A percentile compares a stretch with the other conserved stretches of the same genome.
Evolutionary conservation across 2,329 filamentous ascomycete species (phyloP).

Genomic region (Colletotrichum scovillei): DNA sequence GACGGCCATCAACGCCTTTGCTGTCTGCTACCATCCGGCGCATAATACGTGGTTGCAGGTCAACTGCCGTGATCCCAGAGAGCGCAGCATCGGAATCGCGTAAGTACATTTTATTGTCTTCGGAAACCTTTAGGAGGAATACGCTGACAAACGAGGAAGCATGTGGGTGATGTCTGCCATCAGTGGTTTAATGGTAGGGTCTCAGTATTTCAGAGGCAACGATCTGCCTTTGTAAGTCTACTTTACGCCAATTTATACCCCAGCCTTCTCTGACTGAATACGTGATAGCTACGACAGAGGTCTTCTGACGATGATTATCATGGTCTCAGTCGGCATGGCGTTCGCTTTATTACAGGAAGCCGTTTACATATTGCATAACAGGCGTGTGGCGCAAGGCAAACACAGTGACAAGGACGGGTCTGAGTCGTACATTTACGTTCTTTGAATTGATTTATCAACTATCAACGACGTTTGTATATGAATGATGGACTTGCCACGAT

Average conservation of each 20-base stretch:
- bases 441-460: neutral
- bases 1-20: conserved; percentile 62
- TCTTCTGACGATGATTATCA: conserved; percentile 56
- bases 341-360: conserved; percentile 53
- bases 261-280: neutral
- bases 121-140: no score
- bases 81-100: conserved; percentile 62
- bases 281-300: conserved; percentile 53
- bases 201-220: conserved; percentile 58
- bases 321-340: conserved; percentile 53
- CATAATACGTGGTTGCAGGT: conserved; percentile 65
- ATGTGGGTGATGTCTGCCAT: conserved; percentile 65
- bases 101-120: conserved; percentile 40
- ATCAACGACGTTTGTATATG: neutral
- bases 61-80: conserved; percentile 58
- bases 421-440: conserved; percentile 35
- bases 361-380: conserved; percentile 53
- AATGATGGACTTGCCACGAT: neutral
- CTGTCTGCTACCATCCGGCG: conserved; percentile 64
- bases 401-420: conserved; percentile 35
- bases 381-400: conserved; percentile 40
- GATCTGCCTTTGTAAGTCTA: conserved; percentile 53
- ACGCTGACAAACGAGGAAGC: conserved; percentile 16
- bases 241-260: neutral
- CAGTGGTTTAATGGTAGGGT: conserved; percentile 60